phyloP scores from a whole-genome alignment of 805 yeast genomes.

The Schizosaccharomyces osmophilus region DNA sequence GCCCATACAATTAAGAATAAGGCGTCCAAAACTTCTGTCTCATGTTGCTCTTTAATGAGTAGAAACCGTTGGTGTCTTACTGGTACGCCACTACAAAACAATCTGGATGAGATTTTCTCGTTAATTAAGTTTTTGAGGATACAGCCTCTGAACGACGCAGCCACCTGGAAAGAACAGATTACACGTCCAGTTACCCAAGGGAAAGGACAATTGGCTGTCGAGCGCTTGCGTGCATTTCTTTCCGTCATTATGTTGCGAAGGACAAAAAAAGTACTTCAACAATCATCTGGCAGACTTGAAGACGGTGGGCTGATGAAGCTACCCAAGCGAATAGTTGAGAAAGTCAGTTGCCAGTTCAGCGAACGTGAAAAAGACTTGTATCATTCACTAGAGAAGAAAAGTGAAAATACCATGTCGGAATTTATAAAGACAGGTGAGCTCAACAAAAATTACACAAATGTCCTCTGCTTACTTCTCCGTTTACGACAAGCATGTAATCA shows the following conservation, averaged over 20 bases:
- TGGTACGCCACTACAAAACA: conserved; percentile 43
- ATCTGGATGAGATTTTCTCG: conserved; percentile 27
- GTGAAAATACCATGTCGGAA: conserved; percentile 10
- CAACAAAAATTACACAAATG: conserved; percentile 24
- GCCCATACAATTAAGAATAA: conserved; percentile 37
- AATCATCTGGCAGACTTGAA: conserved; percentile 4
- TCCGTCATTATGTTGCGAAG: conserved; percentile 21
- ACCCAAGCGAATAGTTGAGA: conserved; percentile 17
- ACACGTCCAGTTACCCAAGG: conserved; percentile 11
- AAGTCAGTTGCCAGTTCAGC: conserved; percentile 23
- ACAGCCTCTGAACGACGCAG: conserved; percentile 10
- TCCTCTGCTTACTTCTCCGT: conserved; percentile 49
- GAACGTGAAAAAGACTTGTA: conserved; percentile 36
- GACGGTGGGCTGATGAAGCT: conserved; percentile 15
- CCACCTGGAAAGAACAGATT: conserved; percentile 11
- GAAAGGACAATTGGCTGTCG: conserved; percentile 9
- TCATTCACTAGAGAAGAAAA: conserved; percentile 23
- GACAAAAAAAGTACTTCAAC: conserved; percentile 18
- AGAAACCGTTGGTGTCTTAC: conserved; percentile 32
- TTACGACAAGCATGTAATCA: conserved; percentile 31
- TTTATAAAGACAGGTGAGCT: conserved; percentile 16
- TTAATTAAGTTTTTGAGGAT: conserved; percentile 20
- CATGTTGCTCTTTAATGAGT: conserved; percentile 20
- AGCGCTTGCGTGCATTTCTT: conserved; percentile 12
- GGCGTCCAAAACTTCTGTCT: conserved; percentile 22